Conservation (phyloP, 2,329 filamentous ascomycete genomes). For the Aureobasidium pullulans region DNA sequence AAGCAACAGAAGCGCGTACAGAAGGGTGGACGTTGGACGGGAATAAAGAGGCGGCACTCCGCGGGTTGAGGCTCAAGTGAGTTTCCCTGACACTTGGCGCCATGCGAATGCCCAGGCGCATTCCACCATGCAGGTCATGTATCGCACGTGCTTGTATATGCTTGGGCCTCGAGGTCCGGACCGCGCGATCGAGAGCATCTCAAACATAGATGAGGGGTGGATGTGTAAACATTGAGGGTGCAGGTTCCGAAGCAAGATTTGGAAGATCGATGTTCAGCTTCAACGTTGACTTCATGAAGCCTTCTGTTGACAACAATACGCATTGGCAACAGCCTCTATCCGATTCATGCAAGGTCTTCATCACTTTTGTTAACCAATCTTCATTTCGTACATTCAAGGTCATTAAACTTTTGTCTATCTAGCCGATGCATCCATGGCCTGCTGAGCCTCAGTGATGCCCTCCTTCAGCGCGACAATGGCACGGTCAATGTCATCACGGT, state of each 20-base stretch:
- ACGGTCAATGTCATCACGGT: slow-evolving; percentile 72
- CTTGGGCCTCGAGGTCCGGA: background rate
- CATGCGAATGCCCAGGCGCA: background rate
- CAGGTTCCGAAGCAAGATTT: background rate
- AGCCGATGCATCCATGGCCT: background rate
- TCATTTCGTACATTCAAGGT: background rate
- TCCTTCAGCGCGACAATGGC: slow-evolving; percentile 72
- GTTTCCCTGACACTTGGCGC: background rate
- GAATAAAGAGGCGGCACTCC: background rate
- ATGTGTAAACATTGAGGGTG: background rate
- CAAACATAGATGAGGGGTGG: background rate
- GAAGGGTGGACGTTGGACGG: background rate
- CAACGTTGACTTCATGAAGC: background rate
- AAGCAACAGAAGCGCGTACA: no score
- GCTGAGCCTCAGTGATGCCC: slow-evolving; percentile 58
- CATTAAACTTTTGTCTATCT: background rate
- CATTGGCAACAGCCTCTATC: no score
- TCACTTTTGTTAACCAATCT: background rate
- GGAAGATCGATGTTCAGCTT: background rate
- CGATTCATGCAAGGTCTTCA: no score
- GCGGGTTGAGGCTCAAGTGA: background rate
- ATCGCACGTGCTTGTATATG: background rate
- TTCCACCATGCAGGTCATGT: background rate
- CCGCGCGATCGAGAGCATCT: background rate
- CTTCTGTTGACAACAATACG: background rate